Evolutionary conservation across 1,139 yeast genomes (phyloP), one percentile per base, ranked within the genome.

Genomic region (Taphrina populina): DNA sequence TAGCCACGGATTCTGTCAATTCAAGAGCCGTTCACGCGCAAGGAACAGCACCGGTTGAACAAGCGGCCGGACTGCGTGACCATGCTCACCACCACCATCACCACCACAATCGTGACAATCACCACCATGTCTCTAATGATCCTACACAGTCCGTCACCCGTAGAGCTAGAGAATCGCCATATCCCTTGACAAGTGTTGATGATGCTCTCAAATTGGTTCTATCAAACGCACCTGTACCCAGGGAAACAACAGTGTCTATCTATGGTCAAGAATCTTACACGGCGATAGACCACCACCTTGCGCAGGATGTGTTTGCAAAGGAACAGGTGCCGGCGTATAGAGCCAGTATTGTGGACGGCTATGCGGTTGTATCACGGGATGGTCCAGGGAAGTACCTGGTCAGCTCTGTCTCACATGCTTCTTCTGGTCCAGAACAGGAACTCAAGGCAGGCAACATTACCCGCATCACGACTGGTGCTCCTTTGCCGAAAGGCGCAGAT

Each of bases 341-440:
- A 4, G 79, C 81, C 0, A 73, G 78, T 57, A 75, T 77, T 33
- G 80, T 77, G 2, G 81, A 77, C 61, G 80, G 81, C 0, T 77
- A 77, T 60, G 80, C 81, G 0, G 76, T 76, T 1, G 59, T 67
- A 2, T 70, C 71, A 56, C 47, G 68, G 0, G 76, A 74, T 59
- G 74, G 78, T 6, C 75, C 78, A 0, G 78, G 76, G 0, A 61
- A 63, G 0, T 73, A 71, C 51, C 71, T 71, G 0, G 74, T 77
- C 11, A 69, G 69, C 0, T 61, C 69, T 1, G 68, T 74, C 1
- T 70, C 78, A 1, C 76, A 73, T 60, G 80, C 81, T 1, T 64
- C 73, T 1, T 66, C 73, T 1, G 63, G 64, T 3, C 65, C 62
- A 4, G 57, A 55, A 1, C 32, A 23, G 6, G 58, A 59, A 3